Percentiles rank a stretch among this genome's conserved stretches.
Conservation (phyloP, 306 rosid species). For the Prunus davidiana region DNA sequence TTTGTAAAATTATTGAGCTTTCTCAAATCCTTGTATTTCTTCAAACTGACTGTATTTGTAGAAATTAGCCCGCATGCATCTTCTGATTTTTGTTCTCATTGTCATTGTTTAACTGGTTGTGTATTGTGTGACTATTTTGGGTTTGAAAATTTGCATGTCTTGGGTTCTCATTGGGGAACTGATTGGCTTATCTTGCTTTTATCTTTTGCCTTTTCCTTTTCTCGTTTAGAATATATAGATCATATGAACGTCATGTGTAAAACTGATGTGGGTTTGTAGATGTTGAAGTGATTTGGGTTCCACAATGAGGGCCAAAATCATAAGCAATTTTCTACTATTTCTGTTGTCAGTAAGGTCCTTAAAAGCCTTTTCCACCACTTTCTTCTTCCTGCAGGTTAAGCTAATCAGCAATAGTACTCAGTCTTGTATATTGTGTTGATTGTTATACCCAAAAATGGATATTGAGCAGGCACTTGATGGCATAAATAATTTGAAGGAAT, state of each 20-base stretch:
- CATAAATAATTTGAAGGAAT: neutral
- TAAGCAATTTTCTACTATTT: neutral
- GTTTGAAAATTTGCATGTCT: neutral
- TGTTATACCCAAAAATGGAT: neutral
- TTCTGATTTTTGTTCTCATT: neutral
- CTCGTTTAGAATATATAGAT: neutral
- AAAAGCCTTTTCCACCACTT: neutral
- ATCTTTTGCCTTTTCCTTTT: too few species aligned
- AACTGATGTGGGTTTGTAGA: neutral
- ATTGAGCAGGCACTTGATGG: neutral
- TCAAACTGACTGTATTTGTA: neutral
- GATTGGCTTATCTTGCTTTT: neutral
- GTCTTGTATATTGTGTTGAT: too few species aligned
- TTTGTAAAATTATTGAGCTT: neutral
- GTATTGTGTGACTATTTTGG: neutral
- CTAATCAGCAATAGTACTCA: neutral
- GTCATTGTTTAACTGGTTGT: neutral
- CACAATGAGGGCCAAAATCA: neutral
- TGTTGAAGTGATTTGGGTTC: too few species aligned
- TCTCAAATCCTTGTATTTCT: neutral
- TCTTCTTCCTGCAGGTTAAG: neutral
- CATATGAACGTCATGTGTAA: neutral
- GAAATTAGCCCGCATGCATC: neutral
- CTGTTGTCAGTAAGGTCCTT: neutral
- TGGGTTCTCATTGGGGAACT: neutral